Evolutionary conservation across 495 filamentous ascomycete genomes (phyloP).

Genomic region (Oleoguttula mirabilis): DNA sequence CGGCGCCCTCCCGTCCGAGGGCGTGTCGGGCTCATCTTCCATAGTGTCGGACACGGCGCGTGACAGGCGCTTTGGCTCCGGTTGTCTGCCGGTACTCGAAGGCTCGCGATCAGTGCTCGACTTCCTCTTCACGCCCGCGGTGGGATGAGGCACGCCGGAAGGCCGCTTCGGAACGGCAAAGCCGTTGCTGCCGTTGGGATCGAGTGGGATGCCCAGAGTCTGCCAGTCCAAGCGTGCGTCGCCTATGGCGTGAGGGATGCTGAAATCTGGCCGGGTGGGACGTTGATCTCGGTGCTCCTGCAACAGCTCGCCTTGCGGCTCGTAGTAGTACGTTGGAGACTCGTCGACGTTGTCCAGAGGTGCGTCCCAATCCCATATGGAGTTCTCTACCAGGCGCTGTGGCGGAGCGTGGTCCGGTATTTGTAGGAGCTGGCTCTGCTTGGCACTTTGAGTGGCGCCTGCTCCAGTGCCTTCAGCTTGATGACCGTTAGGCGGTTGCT

Average conservation of each 20-base stretch:
- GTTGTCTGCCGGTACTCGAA: not conserved
- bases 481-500: too few relatives aligned
- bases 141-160: not conserved
- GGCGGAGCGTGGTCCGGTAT: not conserved
- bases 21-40: slow-evolving; percentile 8
- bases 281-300: slow-evolving; percentile 23
- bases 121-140: slow-evolving; percentile 27
- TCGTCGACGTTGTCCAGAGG: slow-evolving; percentile 21
- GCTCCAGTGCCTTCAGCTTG: too few relatives aligned
- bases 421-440: not conserved
- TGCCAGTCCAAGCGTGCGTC: not conserved
- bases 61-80: not conserved
- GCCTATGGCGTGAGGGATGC: slow-evolving; percentile 21
- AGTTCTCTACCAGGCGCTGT: not conserved
- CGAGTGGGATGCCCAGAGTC: not conserved
- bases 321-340: slow-evolving; percentile 22
- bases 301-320: slow-evolving; percentile 31
- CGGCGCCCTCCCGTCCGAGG: not conserved
- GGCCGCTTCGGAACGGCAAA: slow-evolving; percentile 1
- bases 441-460: too few relatives aligned
- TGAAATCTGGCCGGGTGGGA: slow-evolving; percentile 22
- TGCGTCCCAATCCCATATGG: slow-evolving; percentile 25
- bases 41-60: slow-evolving; percentile 2
- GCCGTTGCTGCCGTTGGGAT: not conserved
- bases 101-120: slow-evolving; percentile 19